Conservation (phyloP, 164 flowering plant genomes). For the Chimonanthus praecox region DNA sequence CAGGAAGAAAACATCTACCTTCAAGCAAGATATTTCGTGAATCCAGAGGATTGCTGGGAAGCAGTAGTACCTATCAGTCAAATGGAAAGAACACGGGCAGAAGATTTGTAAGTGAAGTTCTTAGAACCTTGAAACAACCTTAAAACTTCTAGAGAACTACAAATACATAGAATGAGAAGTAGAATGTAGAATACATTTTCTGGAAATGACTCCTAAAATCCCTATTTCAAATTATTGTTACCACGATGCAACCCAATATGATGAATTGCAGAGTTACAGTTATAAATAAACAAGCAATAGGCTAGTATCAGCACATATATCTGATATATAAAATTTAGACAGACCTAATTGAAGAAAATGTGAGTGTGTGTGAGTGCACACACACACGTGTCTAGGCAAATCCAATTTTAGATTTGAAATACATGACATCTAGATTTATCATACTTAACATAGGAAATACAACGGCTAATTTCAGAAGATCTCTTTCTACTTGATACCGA, state of each 20-base stretch:
- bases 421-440: no score
- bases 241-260: background rate
- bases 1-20: constrained; percentile 42
- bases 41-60: constrained; percentile 96
- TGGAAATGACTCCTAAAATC: background rate
- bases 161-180: background rate
- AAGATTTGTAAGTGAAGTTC: background rate
- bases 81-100: constrained; percentile 9
- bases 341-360: no score
- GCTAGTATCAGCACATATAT: no score
- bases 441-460: no score
- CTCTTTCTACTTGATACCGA: no score
- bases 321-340: no score
- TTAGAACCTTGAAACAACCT: background rate
- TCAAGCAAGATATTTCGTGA: constrained; percentile 91
- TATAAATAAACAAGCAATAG: no score
- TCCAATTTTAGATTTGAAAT: no score
- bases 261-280: background rate
- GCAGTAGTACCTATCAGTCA: constrained; percentile 49
- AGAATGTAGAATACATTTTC: background rate
- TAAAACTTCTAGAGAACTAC: background rate
- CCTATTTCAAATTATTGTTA: background rate
- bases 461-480: no score
- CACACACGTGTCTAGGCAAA: no score
- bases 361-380: no score